Base-by-base conservation (phyloP, 495 filamentous ascomycete species). In the Cenococcum geophilum region DNA sequence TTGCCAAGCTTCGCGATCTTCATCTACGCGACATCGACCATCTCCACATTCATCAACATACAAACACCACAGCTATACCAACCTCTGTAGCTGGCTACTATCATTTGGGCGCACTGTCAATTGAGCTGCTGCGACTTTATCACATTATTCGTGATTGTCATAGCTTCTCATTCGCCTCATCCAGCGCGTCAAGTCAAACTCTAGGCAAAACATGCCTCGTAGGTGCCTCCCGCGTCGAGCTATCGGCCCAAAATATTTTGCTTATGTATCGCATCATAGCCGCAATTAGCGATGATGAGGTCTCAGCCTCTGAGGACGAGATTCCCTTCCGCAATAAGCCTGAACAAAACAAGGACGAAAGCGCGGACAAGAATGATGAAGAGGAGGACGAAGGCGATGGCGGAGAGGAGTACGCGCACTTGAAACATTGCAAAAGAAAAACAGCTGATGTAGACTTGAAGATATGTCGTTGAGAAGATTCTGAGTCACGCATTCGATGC, bases 391-490 rank as follows among this genome's bases (percentile, higher is more conserved):
- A 68, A 0, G 76, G 75, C 0, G 76, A 76, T 0, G 76, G 74
- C 1, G 77, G 74, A 18, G 71, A 71, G 2, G 61, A 75, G 76
- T 79, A 70, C 61, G 75, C 57, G 50, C 55, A 55, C 8, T 49
- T 52, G 40, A 57, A 36, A 60, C 37, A 35, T 40, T 45, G 51
- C 32, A 20, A 21, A 32, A 9, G n/a, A 34, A 5, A 42, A 20
- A 22, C 43, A 8, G 57, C 77, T 83, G 64, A 80, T 58, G n/a
- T 36, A 23, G 12, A 34, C 51, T 18, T 54, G 27, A 53, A 86
- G 83, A n/a, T 88, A 79, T 64, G 68, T 80, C 11, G 85, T 87
- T 1, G 84, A 88, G 60, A 75, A 74, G 16, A 86, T 88, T 32
- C 23, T 78, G 5, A 69, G 68, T 0, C 84, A 87, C 57, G 59